Percentiles rank a stretch among this genome's conserved stretches.
phyloP scores from a whole-genome alignment of 1,139 yeast genomes.

The Meyerozyma smithsonii region DNA sequence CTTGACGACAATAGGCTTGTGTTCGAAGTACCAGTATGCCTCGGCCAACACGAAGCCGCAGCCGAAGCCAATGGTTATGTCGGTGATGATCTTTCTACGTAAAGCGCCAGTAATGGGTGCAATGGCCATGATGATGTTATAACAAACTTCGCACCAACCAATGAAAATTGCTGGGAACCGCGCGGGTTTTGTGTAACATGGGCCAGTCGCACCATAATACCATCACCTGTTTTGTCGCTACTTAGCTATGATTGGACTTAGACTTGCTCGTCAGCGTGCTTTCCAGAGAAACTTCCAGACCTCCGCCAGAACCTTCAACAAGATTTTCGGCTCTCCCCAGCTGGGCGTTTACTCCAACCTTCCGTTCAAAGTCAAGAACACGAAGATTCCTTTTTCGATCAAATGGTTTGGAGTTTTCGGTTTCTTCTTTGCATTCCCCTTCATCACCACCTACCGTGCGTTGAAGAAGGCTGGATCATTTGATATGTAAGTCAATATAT shows the following conservation, averaged over 20 bases:
- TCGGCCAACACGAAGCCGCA: constrained; percentile 45
- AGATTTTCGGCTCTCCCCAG: constrained; percentile 45
- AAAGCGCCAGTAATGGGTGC: constrained; percentile 88
- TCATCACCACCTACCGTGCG: constrained; percentile 64
- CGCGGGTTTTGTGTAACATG: constrained; percentile 1
- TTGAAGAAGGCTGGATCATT: constrained; percentile 70
- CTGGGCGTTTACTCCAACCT: constrained; percentile 88
- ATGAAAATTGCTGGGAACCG: constrained; percentile 1
- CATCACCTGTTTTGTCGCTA: not conserved
- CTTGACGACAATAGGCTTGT: constrained; percentile 62
- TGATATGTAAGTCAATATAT: constrained; percentile 13
- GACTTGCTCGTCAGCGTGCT: constrained; percentile 25
- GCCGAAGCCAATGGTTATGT: constrained; percentile 63
- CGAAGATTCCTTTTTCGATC: constrained; percentile 82
- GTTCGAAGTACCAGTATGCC: constrained; percentile 72
- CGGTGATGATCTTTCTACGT: constrained; percentile 77
- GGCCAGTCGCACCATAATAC: not conserved
- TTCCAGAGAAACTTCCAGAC: constrained; percentile 36
- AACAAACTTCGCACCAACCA: not conserved
- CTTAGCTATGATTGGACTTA: constrained; percentile 19
- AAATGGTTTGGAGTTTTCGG: constrained; percentile 80
- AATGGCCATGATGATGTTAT: constrained; percentile 52
- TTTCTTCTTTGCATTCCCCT: constrained; percentile 55
- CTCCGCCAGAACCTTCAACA: constrained; percentile 31
- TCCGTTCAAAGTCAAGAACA: constrained; percentile 90